Conservation (phyloP, 208 protist genomes). For the Blastocrithidia nonstop region DNA sequence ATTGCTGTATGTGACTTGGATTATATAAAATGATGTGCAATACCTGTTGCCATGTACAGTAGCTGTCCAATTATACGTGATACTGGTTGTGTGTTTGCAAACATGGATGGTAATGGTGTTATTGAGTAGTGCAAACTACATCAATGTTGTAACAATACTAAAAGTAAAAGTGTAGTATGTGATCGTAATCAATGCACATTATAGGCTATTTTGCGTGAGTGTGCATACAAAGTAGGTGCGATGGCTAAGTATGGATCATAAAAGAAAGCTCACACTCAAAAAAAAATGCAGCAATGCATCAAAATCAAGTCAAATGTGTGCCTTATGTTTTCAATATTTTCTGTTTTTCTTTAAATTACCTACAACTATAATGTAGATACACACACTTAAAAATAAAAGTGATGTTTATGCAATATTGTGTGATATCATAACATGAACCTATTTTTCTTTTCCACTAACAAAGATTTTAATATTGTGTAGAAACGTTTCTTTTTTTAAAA, state of each 20-base stretch:
- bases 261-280: too few relatives aligned
- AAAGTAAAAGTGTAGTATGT: neutral
- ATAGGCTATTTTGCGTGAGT: slow-evolving; percentile 25
- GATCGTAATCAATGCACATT: slow-evolving; percentile 15
- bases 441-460: too few relatives aligned
- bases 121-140: slow-evolving; percentile 14
- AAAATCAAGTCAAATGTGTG: too few relatives aligned
- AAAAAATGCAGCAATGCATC: too few relatives aligned
- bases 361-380: too few relatives aligned
- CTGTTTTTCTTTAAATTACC: too few relatives aligned
- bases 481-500: too few relatives aligned
- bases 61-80: neutral
- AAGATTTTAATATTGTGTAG: too few relatives aligned
- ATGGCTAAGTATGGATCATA: slow-evolving; percentile 52
- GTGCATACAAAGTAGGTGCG: slow-evolving; percentile 35
- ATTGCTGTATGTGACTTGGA: slow-evolving; percentile 3
- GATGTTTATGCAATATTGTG: too few relatives aligned
- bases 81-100: neutral
- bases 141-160: slow-evolving; percentile 7
- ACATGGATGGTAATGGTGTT: slow-evolving; percentile 3
- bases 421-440: too few relatives aligned
- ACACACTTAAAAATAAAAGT: too few relatives aligned
- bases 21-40: neutral
- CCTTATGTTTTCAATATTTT: too few relatives aligned
- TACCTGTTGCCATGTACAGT: neutral